phyloP scores from a whole-genome alignment of 768 basidiomycete species.

The Tricholoma furcatifolium region DNA sequence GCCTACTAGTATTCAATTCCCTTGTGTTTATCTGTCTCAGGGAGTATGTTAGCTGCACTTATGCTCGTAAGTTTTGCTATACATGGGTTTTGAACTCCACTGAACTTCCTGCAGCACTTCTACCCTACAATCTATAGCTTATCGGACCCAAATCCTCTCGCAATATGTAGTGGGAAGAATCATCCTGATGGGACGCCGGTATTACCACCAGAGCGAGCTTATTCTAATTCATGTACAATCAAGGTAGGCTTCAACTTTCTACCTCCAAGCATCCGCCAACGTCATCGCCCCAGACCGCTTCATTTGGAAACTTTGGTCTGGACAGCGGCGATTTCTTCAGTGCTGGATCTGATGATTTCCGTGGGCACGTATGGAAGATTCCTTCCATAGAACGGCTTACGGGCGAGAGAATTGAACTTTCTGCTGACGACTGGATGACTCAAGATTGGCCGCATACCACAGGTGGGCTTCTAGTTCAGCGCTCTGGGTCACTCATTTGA shows the following conservation, averaged over 20 bases:
- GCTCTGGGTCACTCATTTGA: not conserved
- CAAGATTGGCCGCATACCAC: constrained; percentile 32
- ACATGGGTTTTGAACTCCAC: not conserved
- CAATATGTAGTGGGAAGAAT: constrained; percentile 60
- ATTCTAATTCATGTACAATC: constrained; percentile 75
- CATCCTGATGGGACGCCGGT: constrained; percentile 54
- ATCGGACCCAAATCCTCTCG: constrained; percentile 67
- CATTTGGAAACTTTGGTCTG: constrained; percentile 63
- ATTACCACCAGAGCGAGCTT: constrained; percentile 47
- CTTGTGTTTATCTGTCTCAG: constrained; percentile 30
- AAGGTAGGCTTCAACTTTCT: constrained; percentile 47
- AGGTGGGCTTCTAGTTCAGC: constrained; percentile 28
- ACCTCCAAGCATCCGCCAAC: not conserved
- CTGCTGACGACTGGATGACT: constrained; percentile 43
- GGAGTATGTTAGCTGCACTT: constrained; percentile 61
- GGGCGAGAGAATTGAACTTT: constrained; percentile 45
- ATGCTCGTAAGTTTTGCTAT: constrained; percentile 51
- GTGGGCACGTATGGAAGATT: constrained; percentile 76
- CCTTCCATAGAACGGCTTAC: constrained; percentile 47
- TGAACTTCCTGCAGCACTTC: constrained; percentile 46
- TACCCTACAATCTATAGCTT: constrained; percentile 69
- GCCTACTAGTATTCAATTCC: not conserved
- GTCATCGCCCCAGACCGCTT: constrained; percentile 55
- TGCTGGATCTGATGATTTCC: constrained; percentile 84
- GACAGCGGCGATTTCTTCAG: constrained; percentile 60